These are phyloP conservation scores for Colletotrichum spinosum DNA, from an alignment of 2,329 filamentous ascomycete genomes.

Conservation along the genomic window DNA sequence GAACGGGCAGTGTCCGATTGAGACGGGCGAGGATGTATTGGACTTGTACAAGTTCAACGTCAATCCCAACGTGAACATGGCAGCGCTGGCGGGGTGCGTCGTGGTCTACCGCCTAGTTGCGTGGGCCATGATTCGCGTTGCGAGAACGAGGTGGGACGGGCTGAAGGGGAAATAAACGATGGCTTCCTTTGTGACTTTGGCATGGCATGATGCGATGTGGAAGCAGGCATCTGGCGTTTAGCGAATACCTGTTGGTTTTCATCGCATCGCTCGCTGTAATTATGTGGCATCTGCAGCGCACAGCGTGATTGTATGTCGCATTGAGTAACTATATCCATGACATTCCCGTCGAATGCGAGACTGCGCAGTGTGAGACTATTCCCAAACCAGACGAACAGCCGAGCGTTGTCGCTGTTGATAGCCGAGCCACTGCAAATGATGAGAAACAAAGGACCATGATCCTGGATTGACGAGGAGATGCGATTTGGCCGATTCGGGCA, in stretches of 20 bases:
- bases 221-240: neutral
- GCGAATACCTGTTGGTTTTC: neutral
- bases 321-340: too few species aligned
- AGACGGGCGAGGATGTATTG: conserved; percentile 75
- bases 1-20: conserved; percentile 72
- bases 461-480: conserved; percentile 14
- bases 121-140: conserved; percentile 66
- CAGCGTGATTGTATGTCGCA: neutral
- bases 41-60: conserved; percentile 74
- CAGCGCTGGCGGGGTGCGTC: conserved; percentile 71
- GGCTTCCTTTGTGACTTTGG: too few species aligned
- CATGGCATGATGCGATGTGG: neutral
- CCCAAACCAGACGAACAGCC: conserved; percentile 28
- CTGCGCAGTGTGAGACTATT: neutral
- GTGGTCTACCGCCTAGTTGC: conserved; percentile 75
- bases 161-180: conserved; percentile 53
- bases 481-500: conserved; percentile 21
- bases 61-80: conserved; percentile 70
- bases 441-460: conserved; percentile 11
- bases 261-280: neutral
- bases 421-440: conserved; percentile 17
- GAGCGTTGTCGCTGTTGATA: conserved; percentile 18
- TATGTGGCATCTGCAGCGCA: neutral
- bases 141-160: conserved; percentile 55
- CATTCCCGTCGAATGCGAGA: neutral